Base-by-base conservation (phyloP, 306 rosid species). In the Prunus mongolica region DNA sequence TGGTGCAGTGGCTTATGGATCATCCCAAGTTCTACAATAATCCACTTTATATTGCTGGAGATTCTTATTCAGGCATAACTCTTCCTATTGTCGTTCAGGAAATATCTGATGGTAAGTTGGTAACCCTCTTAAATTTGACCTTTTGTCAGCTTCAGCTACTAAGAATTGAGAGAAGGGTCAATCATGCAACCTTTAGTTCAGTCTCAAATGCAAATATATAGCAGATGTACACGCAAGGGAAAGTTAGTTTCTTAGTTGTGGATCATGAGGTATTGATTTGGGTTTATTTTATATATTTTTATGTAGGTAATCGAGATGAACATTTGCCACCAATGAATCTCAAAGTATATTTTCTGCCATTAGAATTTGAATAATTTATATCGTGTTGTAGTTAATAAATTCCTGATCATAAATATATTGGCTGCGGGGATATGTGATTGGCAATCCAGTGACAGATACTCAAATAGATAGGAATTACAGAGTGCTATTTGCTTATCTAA, bases 31-130 rank as follows among this genome's bases (percentile, higher is more conserved):
- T 73, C 52, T 19, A 16, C 30, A 86, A 14, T 38, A 86, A 90
- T 79, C 80, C 84, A 47, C 55, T 88, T 46, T 86, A 83, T 41
- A 11, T 90, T 28, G 89, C 80, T 52, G 91, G 96, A 25, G 88
- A 84, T 52, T 88, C 96, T 2, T 88, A 86, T 46, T 34, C 93
- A 10, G 88, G 91, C 63, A 12, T 80, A 7, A 19, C 24, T 14
- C 67, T 76, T 2, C 87, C 82, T 12, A 69, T 82, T 20, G 50
- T 87, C 58, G 78, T 69, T 56, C 67, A 70, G 15, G 67, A 82
- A 83, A 54, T 89, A 71, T 74, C 70, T n/a, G 69, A 84, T 16
- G 90, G 93, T 87, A 82, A 22, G 44, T 38, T 38, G 49, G 71
- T 68, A 24, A 8, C 19, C 5, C 30, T 66, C 9, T 38, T 65